phyloP scores from a whole-genome alignment of 495 filamentous ascomycete genomes.

The Podospora conica region DNA sequence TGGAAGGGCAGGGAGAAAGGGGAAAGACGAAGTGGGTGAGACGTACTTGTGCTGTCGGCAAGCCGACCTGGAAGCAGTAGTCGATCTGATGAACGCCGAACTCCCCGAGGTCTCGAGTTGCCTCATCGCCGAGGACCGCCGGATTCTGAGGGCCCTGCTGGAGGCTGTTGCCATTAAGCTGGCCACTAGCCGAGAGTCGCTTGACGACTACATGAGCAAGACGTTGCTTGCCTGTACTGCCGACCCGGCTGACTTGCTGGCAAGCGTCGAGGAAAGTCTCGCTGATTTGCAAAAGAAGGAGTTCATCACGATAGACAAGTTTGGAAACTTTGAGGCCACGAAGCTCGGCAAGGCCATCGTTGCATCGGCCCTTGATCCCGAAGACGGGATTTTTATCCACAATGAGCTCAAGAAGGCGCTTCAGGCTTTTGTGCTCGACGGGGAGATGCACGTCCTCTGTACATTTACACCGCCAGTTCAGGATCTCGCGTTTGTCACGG shows the following conservation, averaged over 20 bases:
- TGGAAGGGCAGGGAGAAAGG: constrained; percentile 75
- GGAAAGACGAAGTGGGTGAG: constrained; percentile 75
- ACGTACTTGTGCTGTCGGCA: constrained; percentile 72
- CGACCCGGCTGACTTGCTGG: constrained; percentile 34
- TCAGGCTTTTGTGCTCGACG: constrained; percentile 73
- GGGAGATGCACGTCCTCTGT: constrained; percentile 80
- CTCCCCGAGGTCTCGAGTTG: constrained; percentile 67
- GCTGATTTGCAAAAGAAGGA: constrained; percentile 45
- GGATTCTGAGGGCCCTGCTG: constrained; percentile 64
- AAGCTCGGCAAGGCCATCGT: constrained; percentile 66
- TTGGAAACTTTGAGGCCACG: constrained; percentile 52
- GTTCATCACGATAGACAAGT: constrained; percentile 51
- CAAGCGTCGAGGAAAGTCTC: constrained; percentile 52
- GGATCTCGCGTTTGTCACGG: constrained; percentile 39
- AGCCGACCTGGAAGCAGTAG: constrained; percentile 62
- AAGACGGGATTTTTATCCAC: constrained; percentile 71
- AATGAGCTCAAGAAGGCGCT: constrained; percentile 62
- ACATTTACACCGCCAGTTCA: constrained; percentile 65
- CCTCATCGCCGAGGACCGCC: constrained; percentile 59
- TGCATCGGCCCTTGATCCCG: constrained; percentile 63
- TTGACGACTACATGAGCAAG: constrained; percentile 64
- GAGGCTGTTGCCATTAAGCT: constrained; percentile 69
- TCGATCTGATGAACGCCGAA: constrained; percentile 66
- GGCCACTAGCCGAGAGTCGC: constrained; percentile 59
- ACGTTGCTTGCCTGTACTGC: constrained; percentile 60